Conservation (phyloP, 2,329 filamentous ascomycete genomes). For the Cladosporium oxysporum region DNA sequence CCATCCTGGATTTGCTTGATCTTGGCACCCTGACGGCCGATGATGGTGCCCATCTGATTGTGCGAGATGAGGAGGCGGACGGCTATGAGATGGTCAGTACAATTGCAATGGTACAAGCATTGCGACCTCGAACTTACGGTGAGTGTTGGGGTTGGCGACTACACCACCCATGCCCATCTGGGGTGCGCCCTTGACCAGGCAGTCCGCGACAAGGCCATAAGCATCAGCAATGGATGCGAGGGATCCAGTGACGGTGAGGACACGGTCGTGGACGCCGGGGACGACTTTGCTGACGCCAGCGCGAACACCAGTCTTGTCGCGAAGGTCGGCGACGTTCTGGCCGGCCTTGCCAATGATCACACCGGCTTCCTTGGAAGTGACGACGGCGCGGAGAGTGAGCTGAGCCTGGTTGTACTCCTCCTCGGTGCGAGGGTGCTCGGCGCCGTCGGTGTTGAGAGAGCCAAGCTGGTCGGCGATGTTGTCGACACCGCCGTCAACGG, state of each 20-base stretch:
- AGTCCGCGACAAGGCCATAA: conserved; percentile 89
- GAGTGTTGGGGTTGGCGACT: conserved; percentile 83
- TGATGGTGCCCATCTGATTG: conserved; percentile 99
- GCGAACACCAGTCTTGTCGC: conserved; percentile 96
- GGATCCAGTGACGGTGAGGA: conserved; percentile 89
- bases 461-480: conserved; percentile 45
- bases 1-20: conserved; percentile 99
- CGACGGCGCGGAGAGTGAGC: conserved; percentile 92
- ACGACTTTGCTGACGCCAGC: conserved; percentile 99
- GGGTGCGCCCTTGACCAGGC: conserved; percentile 88
- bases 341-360: conserved; percentile 99
- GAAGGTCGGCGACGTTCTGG: conserved; percentile 95
- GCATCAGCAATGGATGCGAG: conserved; percentile 87
- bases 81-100: conserved; percentile 55
- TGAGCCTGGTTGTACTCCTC: conserved; percentile 94
- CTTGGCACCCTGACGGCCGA: conserved; percentile 92
- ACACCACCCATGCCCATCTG: conserved; percentile 95
- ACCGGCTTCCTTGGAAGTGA: conserved; percentile 97
- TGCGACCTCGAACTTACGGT: conserved; percentile 64
- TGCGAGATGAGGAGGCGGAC: conserved; percentile 98
- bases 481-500: conserved; percentile 35
- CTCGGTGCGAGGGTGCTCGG: conserved; percentile 89
- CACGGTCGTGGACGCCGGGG: conserved; percentile 93
- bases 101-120: conserved; percentile 38
- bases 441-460: conserved; percentile 53